These are phyloP conservation scores for Cicer pinnatifidum DNA, from an alignment of 306 rosid species.

Conservation along the genomic window DNA sequence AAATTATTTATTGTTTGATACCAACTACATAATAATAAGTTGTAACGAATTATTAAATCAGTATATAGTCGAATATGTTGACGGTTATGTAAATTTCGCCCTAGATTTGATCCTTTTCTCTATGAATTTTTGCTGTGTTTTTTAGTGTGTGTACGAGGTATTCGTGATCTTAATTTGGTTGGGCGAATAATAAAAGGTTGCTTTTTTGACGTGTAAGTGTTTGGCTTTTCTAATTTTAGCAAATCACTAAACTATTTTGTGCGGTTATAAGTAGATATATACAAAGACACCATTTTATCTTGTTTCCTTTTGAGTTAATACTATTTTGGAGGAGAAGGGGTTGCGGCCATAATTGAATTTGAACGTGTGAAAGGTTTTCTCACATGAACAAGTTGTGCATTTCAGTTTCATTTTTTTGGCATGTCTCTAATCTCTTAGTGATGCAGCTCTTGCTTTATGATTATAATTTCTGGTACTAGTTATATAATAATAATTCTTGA, in stretches of 20 bases:
- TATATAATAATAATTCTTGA: background rate
- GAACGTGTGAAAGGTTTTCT: conserved; percentile 23
- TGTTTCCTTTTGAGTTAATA: background rate
- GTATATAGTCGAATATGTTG: background rate
- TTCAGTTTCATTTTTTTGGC: conserved; percentile 6
- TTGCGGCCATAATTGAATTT: conserved; percentile 40
- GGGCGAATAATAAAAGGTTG: background rate
- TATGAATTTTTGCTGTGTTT: background rate
- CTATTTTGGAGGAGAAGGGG: conserved; percentile 29
- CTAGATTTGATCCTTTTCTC: background rate
- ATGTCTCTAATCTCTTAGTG: conserved; percentile 2
- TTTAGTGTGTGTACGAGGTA: conserved; percentile 14
- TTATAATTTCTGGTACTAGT: conserved; percentile 3
- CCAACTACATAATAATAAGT: too few species aligned
- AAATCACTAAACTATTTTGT: conserved; percentile 16
- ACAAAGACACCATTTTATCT: conserved; percentile 4
- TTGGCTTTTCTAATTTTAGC: conserved; percentile 38
- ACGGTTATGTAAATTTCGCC: background rate
- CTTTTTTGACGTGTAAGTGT: conserved; percentile 7
- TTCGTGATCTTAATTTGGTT: conserved; percentile 44
- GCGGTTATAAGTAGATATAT: conserved; percentile 15
- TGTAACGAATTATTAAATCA: too few species aligned
- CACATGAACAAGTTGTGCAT: conserved; percentile 19
- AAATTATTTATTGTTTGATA: too few species aligned
- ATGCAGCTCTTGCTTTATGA: conserved; percentile 29